A percentile compares a stretch with the other conserved stretches of the same genome.
Evolutionary conservation across 257 asterid species (phyloP).

Genomic region (Fraxinus excelsior): DNA sequence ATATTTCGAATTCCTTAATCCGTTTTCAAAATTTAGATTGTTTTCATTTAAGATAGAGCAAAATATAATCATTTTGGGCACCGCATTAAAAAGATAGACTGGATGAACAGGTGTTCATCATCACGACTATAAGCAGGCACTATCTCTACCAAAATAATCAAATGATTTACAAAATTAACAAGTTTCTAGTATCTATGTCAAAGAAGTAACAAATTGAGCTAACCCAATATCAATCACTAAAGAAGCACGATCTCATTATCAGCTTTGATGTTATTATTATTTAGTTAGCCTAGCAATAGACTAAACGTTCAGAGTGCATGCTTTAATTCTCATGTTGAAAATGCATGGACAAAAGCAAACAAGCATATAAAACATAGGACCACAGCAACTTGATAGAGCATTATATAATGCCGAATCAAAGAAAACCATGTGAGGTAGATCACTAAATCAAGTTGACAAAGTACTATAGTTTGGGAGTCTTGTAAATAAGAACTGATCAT

Average conservation of each 20-base stretch:
- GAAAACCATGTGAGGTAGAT: neutral
- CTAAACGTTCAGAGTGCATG: neutral
- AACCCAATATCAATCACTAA: neutral
- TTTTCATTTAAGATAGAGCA: neutral
- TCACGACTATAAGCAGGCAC: neutral
- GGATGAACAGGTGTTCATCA: neutral
- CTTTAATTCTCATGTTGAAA: neutral
- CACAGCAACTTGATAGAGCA: too few relatives aligned
- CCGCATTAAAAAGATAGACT: neutral
- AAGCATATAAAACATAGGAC: neutral
- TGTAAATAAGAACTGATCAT: neutral
- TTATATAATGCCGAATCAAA: neutral
- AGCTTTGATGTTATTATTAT: neutral
- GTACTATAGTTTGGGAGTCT: neutral
- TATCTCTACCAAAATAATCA: neutral
- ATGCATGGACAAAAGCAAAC: neutral
- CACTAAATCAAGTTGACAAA: neutral
- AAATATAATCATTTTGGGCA: neutral
- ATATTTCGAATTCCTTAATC: neutral
- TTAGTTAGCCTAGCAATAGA: neutral
- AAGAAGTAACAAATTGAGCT: neutral
- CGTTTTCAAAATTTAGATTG: neutral
- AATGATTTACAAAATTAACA: neutral
- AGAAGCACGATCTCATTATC: neutral
- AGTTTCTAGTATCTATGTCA: too few relatives aligned